Evolutionary conservation across 2,329 filamentous ascomycete genomes (phyloP).

Genomic region (Diaporthe citriasiana): DNA sequence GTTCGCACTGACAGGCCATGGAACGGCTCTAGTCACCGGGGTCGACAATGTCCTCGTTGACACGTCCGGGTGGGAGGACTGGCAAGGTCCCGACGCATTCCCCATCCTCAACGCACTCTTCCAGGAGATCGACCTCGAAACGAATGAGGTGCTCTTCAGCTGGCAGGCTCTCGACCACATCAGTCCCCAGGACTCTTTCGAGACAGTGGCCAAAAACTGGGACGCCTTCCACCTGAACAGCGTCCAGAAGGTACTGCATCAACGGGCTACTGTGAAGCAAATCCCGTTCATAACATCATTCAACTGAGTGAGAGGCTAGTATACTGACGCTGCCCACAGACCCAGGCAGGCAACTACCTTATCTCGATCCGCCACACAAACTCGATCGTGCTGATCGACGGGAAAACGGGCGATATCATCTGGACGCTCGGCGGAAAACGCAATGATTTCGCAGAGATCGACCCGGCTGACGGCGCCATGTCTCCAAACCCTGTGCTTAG

Average conservation of each 20-base stretch:
- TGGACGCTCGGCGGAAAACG: constrained; percentile 67
- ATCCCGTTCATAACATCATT: not conserved
- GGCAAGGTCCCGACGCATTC: constrained; percentile 29
- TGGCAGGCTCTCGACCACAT: constrained; percentile 57
- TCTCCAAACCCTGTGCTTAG: constrained; percentile 42
- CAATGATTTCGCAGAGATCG: constrained; percentile 57
- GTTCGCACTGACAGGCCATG: constrained; percentile 56
- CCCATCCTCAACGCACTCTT: constrained; percentile 52
- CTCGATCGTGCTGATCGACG: constrained; percentile 62
- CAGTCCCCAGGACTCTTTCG: constrained; percentile 33
- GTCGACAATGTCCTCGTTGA: constrained; percentile 49
- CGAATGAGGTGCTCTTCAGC: constrained; percentile 62
- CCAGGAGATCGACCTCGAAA: constrained; percentile 65
- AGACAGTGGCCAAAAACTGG: constrained; percentile 53
- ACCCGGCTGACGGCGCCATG: not conserved
- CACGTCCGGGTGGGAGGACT: constrained; percentile 46
- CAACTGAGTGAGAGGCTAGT: not conserved
- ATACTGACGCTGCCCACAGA: constrained; percentile 34
- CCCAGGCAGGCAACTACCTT: constrained; percentile 62
- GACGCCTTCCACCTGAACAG: constrained; percentile 72
- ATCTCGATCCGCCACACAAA: constrained; percentile 66
- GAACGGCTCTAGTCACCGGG: constrained; percentile 56
- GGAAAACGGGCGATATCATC: constrained; percentile 60
- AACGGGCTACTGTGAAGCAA: not conserved
- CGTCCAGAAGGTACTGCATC: constrained; percentile 53